phyloP scores from a whole-genome alignment of 345 rosid species.

The Durio zibethinus region DNA sequence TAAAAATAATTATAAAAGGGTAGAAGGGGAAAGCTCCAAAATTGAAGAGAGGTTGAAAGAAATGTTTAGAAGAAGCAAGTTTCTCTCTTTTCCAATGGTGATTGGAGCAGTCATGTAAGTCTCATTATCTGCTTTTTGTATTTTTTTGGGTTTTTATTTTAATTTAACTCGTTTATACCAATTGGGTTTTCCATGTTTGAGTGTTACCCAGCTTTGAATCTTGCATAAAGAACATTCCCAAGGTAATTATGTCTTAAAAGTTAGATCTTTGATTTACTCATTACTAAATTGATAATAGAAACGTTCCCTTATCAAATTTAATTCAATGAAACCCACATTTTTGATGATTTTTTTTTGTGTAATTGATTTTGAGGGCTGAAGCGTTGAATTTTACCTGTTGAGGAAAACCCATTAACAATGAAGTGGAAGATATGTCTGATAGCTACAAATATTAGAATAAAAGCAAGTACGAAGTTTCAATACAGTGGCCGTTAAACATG shows the following conservation, averaged over 20 bases:
- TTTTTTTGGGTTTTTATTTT: neutral
- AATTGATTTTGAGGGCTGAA: neutral
- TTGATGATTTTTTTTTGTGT: neutral
- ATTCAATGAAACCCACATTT: neutral
- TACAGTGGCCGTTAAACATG: neutral
- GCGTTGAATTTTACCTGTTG: neutral
- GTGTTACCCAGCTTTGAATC: neutral
- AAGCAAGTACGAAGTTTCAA: neutral
- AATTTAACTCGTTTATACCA: neutral
- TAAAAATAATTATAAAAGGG: neutral
- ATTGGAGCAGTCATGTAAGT: slow-evolving; percentile 23
- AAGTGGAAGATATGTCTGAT: neutral
- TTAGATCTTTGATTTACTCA: neutral
- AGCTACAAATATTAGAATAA: neutral
- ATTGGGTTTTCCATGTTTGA: neutral
- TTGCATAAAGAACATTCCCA: too few species aligned
- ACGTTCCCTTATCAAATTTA: neutral
- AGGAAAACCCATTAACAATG: neutral
- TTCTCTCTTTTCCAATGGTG: slow-evolving; percentile 19
- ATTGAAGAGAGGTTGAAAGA: neutral
- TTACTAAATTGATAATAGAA: neutral
- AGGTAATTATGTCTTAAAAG: too few species aligned
- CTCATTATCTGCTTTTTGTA: neutral
- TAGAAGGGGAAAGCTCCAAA: neutral
- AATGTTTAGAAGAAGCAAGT: slow-evolving; percentile 21